Evolutionary conservation across 2,329 filamentous ascomycete genomes (phyloP).

Genomic region (Teratosphaeria viscida): DNA sequence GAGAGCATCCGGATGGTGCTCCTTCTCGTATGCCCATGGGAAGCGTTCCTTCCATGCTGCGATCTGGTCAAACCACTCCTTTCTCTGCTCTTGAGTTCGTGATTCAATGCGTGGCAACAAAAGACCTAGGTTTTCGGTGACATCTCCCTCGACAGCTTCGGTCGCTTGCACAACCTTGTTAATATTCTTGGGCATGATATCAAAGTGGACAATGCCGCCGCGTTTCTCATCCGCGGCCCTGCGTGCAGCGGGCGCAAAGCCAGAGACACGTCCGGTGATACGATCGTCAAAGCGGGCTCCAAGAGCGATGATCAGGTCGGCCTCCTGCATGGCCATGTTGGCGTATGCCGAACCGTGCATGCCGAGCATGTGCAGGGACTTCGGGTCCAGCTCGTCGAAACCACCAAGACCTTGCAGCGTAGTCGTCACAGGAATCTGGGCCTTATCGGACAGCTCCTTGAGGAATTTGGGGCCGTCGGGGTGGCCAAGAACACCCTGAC

Average conservation of each 20-base stretch:
- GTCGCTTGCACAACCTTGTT: conserved; percentile 98
- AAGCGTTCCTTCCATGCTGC: conserved; percentile 83
- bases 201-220: conserved; percentile 93
- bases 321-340: conserved; percentile 96
- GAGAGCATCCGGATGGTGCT: conserved; percentile 55
- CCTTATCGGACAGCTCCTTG: conserved; percentile 80
- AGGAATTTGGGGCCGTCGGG: conserved; percentile 71
- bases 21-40: conserved; percentile 76
- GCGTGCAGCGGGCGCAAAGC: conserved; percentile 84
- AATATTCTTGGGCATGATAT: conserved; percentile 99
- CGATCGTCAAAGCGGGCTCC: conserved; percentile 94
- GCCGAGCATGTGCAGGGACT: conserved; percentile 94
- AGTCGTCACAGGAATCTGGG: conserved; percentile 86
- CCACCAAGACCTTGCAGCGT: conserved; percentile 88
- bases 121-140: conserved; percentile 63
- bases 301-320: conserved; percentile 89
- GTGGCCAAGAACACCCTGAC: conserved; percentile 73
- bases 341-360: conserved; percentile 98
- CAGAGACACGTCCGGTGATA: conserved; percentile 69
- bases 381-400: conserved; percentile 86
- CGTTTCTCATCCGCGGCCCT: conserved; percentile 72
- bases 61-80: conserved; percentile 85
- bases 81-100: conserved; percentile 53
- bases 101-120: conserved; percentile 63
- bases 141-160: conserved; percentile 89